Evolutionary conservation across 2,329 filamentous ascomycete genomes (phyloP), one percentile per base, ranked within the genome.

Genomic region (Diaporthe velutina): DNA sequence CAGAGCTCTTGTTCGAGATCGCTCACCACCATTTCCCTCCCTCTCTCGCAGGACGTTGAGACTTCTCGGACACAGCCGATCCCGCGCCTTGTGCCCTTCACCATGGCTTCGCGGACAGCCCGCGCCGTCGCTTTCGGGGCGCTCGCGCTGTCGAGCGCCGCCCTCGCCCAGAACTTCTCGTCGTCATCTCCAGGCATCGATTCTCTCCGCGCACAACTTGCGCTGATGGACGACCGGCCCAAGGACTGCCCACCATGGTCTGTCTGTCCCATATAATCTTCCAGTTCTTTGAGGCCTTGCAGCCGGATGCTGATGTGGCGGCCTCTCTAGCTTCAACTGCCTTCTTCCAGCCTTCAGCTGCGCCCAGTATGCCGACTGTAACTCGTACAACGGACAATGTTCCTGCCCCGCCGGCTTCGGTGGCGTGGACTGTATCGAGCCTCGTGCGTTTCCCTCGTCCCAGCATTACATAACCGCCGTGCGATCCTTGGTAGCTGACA

Each of bases 331-430:
- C 87, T 99, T 99, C 89, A 98, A 99, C 90, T 99, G 97, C 86
- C 94, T 98, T 74, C 90, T 99, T 22, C 96, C 97, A 38, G 95
- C 94, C 77, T 97, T 98, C 83, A 92, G 92, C 77, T 99, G 97
- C 84, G 92, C 94, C 77, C 97, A 99, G 85, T 99, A 94, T 82
- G 94, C 95, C 48, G 89, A 92, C 45, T 99, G 97, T 84, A 97
- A 97, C 83, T 91, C 93, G 80, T 95, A 92, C 81, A 98, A 95
- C 80, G 97, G 97, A 67, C 96, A 97, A 87, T 99, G 97, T 85
- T 90, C 93, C 75, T 99, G 97, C 83, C 96, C 96, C 12, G 89
- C 95, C 25, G 97, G 97, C 48, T 99, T 97, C 82, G 97, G 96
- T 75, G 96, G 96, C 74, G 95, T 98, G 80, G 96, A 98, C 84